Conservation (phyloP, 768 basidiomycete species). For the Suillus paluster region DNA sequence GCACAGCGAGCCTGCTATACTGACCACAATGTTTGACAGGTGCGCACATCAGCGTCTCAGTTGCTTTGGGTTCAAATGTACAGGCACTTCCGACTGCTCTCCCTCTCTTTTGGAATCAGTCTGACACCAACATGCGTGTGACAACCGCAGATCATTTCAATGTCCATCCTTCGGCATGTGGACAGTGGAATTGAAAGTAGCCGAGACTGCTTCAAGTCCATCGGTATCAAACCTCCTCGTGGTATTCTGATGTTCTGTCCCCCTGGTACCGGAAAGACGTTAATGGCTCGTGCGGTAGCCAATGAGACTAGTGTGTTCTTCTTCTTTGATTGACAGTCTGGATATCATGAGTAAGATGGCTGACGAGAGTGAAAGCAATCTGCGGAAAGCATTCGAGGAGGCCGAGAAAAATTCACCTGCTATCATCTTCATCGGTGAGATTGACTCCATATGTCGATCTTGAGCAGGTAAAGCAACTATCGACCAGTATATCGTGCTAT, state of each 20-base stretch:
- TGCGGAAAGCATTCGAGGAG: constrained; percentile 98
- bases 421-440: constrained; percentile 99
- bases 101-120: too few species aligned
- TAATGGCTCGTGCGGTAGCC: constrained; percentile 99
- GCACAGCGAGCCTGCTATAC: too few species aligned
- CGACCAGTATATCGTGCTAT: constrained; percentile 9
- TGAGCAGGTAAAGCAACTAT: constrained; percentile 65
- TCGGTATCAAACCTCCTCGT: constrained; percentile 99
- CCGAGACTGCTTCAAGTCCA: constrained; percentile 99
- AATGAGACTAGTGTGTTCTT: constrained; percentile 99
- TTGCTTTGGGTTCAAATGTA: too few species aligned
- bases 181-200: too few species aligned
- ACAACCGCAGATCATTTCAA: too few species aligned
- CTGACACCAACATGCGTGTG: too few species aligned
- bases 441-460: constrained; percentile 99
- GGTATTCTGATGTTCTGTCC: constrained; percentile 99
- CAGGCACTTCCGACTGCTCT: too few species aligned
- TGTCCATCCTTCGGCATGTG: too few species aligned
- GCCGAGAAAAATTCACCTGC: constrained; percentile 99
- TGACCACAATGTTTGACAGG: too few species aligned
- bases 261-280: constrained; percentile 98
- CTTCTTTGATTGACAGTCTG: constrained; percentile 99
- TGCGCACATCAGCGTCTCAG: too few species aligned
- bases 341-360: constrained; percentile 99
- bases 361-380: constrained; percentile 96